A percentile compares a stretch with the other conserved stretches of the same genome.
Evolutionary conservation across 306 rosid genomes (phyloP).

Genomic region (Pachyrhizus erosus): DNA sequence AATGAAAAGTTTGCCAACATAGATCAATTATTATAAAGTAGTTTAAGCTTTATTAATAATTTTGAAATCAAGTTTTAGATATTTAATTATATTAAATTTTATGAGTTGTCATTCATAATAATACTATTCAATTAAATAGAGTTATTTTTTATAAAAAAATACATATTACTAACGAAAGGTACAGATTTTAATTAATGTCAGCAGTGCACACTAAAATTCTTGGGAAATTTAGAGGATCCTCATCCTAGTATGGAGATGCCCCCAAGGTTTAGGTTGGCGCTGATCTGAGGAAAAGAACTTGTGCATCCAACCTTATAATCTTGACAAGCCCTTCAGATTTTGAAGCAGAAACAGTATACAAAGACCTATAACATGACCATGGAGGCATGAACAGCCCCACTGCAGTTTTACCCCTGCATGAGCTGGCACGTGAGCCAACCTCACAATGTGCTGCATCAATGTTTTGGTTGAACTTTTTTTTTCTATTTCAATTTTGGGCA

Average conservation of each 20-base stretch:
- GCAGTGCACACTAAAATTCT: not conserved
- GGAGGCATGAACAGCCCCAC: not conserved
- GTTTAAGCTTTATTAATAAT: too few relatives aligned
- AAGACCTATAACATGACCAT: constrained; percentile 30
- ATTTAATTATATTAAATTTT: too few relatives aligned
- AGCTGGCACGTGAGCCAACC: not conserved
- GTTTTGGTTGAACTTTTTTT: not conserved
- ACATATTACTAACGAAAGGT: not conserved
- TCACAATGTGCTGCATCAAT: not conserved
- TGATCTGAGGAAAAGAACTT: constrained; percentile 35
- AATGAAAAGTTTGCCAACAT: not conserved
- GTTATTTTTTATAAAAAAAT: too few relatives aligned
- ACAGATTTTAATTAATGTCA: not conserved
- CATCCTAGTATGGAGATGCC: not conserved
- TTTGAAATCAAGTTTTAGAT: too few relatives aligned
- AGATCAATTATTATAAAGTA: too few relatives aligned
- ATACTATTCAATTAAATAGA: too few relatives aligned
- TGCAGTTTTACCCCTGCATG: constrained; percentile 11
- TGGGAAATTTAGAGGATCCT: not conserved
- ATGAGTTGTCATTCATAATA: too few relatives aligned
- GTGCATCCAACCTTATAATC: constrained; percentile 44
- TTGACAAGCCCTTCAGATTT: constrained; percentile 53
- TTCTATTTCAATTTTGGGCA: not conserved
- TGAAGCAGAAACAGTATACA: constrained; percentile 42
- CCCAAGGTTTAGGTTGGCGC: not conserved